phyloP scores from a whole-genome alignment of 2,329 filamentous ascomycete species.

The Hortaea werneckii region DNA sequence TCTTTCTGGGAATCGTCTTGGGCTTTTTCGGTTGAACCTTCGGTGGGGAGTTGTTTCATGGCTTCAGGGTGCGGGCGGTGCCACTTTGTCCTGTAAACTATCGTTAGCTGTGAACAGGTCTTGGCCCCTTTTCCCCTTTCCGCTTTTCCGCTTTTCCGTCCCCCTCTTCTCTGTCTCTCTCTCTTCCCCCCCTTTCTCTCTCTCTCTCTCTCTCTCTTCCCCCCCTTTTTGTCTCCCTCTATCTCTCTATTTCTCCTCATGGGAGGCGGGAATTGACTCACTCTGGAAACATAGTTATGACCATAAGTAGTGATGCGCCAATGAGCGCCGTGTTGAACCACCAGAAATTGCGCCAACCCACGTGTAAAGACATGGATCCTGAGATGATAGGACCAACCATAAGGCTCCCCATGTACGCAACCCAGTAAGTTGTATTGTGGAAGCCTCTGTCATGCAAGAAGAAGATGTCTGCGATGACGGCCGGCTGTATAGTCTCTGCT shows the following conservation, averaged over 20 bases:
- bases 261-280: neutral
- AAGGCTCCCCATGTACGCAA: constrained; percentile 51
- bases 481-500: constrained; percentile 51
- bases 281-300: constrained; percentile 53
- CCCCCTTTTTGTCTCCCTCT: no score
- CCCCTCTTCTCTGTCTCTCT: no score
- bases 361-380: constrained; percentile 49
- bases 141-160: no score
- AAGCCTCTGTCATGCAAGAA: constrained; percentile 53
- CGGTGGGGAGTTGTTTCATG: constrained; percentile 1
- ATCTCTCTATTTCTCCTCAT: no score
- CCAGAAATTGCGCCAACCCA: constrained; percentile 55
- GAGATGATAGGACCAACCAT: constrained; percentile 50
- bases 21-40: constrained; percentile 11
- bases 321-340: constrained; percentile 53
- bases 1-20: constrained; percentile 5
- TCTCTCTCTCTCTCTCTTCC: no score
- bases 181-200: no score
- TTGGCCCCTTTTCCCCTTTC: no score
- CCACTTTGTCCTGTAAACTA: constrained; percentile 42
- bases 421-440: constrained; percentile 53
- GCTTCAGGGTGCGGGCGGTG: constrained; percentile 35
- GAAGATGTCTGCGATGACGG: constrained; percentile 54
- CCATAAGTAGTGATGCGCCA: constrained; percentile 39
- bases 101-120: neutral